Percentiles rank a stretch among this genome's conserved stretches.
phyloP scores from a whole-genome alignment of 495 filamentous ascomycete genomes.

The Aspergillus kassunensis region DNA sequence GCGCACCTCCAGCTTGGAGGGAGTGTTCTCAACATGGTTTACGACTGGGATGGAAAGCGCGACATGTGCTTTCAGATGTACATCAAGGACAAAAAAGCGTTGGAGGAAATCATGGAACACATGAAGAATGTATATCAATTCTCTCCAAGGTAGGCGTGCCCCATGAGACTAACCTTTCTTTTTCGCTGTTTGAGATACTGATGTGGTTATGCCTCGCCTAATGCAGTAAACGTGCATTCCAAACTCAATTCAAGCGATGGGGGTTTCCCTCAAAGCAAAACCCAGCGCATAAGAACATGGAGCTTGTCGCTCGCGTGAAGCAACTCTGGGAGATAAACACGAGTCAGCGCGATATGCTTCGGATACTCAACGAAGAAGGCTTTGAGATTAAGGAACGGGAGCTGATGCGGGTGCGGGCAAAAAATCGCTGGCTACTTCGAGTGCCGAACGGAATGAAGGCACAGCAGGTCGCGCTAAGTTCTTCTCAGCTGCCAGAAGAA shows the following conservation, averaged over 20 bases:
- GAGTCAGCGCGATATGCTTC: constrained; percentile 66
- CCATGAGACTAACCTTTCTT: not conserved
- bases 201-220: not conserved
- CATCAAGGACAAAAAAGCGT: constrained; percentile 63
- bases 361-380: constrained; percentile 64
- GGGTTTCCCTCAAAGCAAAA: constrained; percentile 70
- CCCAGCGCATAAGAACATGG: constrained; percentile 61
- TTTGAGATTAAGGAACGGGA: constrained; percentile 67
- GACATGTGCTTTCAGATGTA: constrained; percentile 68
- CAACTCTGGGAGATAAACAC: constrained; percentile 75
- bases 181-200: not conserved
- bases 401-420: constrained; percentile 60
- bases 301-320: constrained; percentile 61
- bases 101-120: constrained; percentile 65
- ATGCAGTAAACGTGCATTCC: constrained; percentile 65
- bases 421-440: constrained; percentile 61
- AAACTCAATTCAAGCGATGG: constrained; percentile 73
- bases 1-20: constrained; percentile 31
- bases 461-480: constrained; percentile 21
- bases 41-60: constrained; percentile 70
- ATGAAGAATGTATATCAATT: constrained; percentile 59
- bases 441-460: constrained; percentile 55
- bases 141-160: constrained; percentile 54
- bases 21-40: constrained; percentile 53
- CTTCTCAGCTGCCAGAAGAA: constrained; percentile 31